Percentiles rank a stretch among this genome's conserved stretches.
These are phyloP conservation scores for Xylaria curta DNA, from an alignment of 495 filamentous ascomycete species.

Conservation along the genomic window DNA sequence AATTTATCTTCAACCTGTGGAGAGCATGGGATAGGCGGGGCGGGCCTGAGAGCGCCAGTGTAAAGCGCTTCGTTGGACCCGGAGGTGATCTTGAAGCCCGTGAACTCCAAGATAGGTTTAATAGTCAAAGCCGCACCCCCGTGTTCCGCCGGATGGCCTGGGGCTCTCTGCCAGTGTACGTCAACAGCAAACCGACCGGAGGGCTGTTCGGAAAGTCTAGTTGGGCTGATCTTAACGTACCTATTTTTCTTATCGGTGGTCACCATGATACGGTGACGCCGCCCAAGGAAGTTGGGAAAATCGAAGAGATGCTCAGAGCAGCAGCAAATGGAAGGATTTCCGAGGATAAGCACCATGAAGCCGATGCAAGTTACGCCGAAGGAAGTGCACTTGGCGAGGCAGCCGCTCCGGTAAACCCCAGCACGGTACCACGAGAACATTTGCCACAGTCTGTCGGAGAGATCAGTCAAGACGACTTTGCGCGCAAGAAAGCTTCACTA, in stretches of 20 bases:
- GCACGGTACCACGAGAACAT: slow-evolving; percentile 33
- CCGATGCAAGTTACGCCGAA: slow-evolving; percentile 27
- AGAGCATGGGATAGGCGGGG: slow-evolving; percentile 82
- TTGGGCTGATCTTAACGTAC: slow-evolving; percentile 75
- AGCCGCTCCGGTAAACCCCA: slow-evolving; percentile 50
- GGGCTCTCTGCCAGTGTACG: slow-evolving; percentile 67
- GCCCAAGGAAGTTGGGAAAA: slow-evolving; percentile 71
- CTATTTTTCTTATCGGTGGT: slow-evolving; percentile 80
- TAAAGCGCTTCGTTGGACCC: slow-evolving; percentile 77
- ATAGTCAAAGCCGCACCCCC: slow-evolving; percentile 77
- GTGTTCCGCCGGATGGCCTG: slow-evolving; percentile 87
- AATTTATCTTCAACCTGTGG: slow-evolving; percentile 76
- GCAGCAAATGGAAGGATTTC: slow-evolving; percentile 21
- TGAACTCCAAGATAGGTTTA: slow-evolving; percentile 80
- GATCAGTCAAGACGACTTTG: slow-evolving; percentile 45
- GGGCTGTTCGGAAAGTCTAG: slow-evolving; percentile 72
- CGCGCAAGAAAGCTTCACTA: slow-evolving; percentile 30
- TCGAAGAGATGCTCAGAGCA: slow-evolving; percentile 49
- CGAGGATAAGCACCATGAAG: slow-evolving; percentile 41
- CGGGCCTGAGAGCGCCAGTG: slow-evolving; percentile 76
- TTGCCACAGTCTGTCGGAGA: slow-evolving; percentile 42
- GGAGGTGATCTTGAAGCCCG: slow-evolving; percentile 76
- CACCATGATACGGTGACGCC: slow-evolving; percentile 77
- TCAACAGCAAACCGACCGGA: slow-evolving; percentile 56
- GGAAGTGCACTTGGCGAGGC: slow-evolving; percentile 52